phyloP scores from a whole-genome alignment of 2,329 filamentous ascomycete genomes.

The Hymenoscyphus scutula region DNA sequence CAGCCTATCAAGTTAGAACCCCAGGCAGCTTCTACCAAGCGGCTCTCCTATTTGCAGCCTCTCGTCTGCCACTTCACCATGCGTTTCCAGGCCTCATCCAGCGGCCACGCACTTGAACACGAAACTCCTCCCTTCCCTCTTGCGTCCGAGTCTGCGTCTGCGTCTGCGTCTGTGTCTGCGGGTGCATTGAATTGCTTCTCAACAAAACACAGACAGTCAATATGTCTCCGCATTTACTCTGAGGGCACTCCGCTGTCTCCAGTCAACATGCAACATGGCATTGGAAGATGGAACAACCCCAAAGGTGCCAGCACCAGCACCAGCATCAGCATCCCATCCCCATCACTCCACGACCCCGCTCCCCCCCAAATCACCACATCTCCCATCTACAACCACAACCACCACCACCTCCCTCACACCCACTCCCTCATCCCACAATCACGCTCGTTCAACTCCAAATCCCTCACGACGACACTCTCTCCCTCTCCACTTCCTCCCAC shows the following conservation, averaged over 20 bases:
- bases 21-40: too few species aligned
- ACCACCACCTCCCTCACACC: not conserved
- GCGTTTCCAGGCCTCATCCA: slow-evolving; percentile 3
- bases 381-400: not conserved
- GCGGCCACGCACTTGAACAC: slow-evolving; percentile 8
- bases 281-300: slow-evolving; percentile 13
- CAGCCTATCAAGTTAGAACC: not conserved
- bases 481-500: slow-evolving; percentile 35
- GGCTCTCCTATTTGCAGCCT: not conserved
- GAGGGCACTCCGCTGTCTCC: slow-evolving; percentile 5
- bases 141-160: too few species aligned
- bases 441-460: slow-evolving; percentile 23
- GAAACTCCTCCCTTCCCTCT: not conserved
- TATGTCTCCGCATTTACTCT: slow-evolving; percentile 23
- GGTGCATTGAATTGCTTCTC: slow-evolving; percentile 25
- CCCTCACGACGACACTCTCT: slow-evolving; percentile 32
- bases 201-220: slow-evolving; percentile 23
- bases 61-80: slow-evolving; percentile 10
- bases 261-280: slow-evolving; percentile 27
- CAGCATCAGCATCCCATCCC: slow-evolving; percentile 24
- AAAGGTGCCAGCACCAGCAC: slow-evolving; percentile 19
- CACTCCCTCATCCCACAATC: slow-evolving; percentile 18
- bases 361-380: slow-evolving; percentile 20
- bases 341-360: slow-evolving; percentile 9
- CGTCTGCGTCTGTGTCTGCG: slow-evolving; percentile 10